Evolutionary conservation across 1,284 basidiomycete species (phyloP).

Genomic region (Rhodotorula sp.): DNA sequence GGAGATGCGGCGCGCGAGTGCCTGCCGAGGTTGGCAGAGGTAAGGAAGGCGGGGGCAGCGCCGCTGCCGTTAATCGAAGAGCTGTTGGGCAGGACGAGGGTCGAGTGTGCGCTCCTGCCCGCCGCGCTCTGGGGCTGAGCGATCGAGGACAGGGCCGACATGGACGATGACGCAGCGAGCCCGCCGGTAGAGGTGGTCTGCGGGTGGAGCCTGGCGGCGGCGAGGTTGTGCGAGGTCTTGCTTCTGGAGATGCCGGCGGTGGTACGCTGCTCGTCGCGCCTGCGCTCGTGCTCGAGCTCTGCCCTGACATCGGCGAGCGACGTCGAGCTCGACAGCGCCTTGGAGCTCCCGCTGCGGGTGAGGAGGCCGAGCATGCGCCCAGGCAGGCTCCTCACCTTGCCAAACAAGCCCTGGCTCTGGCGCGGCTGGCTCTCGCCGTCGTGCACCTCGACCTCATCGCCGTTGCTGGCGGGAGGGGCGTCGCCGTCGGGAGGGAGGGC

Average conservation of each 20-base stretch:
- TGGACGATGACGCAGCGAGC: constrained; percentile 29
- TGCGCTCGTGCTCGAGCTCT: constrained; percentile 20
- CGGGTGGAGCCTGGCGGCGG: not conserved
- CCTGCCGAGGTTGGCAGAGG: constrained; percentile 18
- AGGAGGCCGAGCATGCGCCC: constrained; percentile 28
- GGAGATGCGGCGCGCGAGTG: constrained; percentile 30
- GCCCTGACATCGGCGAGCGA: constrained; percentile 29
- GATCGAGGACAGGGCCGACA: constrained; percentile 29
- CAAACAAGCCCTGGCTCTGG: constrained; percentile 19
- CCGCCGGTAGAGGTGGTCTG: not conserved
- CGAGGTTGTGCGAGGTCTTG: constrained; percentile 17
- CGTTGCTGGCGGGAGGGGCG: not conserved
- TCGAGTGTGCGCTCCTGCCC: constrained; percentile 27
- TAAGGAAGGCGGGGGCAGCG: constrained; percentile 21
- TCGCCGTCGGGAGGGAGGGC: not conserved
- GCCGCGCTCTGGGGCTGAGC: not conserved
- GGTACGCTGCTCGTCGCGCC: constrained; percentile 1
- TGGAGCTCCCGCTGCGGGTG: constrained; percentile 15
- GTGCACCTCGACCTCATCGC: not conserved
- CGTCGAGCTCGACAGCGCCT: constrained; percentile 15
- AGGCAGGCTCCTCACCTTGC: constrained; percentile 28
- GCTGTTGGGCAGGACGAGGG: constrained; percentile 20
- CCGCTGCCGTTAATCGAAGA: constrained; percentile 6
- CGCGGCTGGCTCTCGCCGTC: not conserved
- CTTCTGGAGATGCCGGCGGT: constrained; percentile 20